Evolutionary conservation across 352 stramenopile species (phyloP), one percentile per base, ranked within the genome.

Genomic region (Phytophthora hibernalis): DNA sequence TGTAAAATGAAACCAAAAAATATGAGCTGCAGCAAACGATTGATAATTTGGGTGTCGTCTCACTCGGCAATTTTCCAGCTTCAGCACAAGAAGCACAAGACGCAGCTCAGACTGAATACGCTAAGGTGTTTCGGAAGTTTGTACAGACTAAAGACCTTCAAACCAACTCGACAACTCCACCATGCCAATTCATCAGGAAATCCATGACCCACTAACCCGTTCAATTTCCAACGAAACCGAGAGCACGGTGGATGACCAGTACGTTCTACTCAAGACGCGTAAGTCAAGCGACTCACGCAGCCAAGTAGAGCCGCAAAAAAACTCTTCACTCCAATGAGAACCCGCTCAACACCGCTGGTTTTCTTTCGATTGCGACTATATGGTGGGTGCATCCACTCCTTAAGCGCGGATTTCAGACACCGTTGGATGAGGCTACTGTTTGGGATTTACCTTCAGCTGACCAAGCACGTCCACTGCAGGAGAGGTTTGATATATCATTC

Each of bases 351-450:
- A 51, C 38, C 13, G 68, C 61, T 30, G 76, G 69, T 21, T 71
- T 65, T 58, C 48, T 88, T 24, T 81, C 77, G 22, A 48, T 75
- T 48, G 60, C 77, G 30, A 77, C 68, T 21, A 57, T 88, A 21
- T 81, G 65, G 62, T 88, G 79, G 79, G 37, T 88, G 16, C 62
- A 77, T 20, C 68, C 67, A 26, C 63, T 88, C 30, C 68, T 88
- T 5, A 30, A 30, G n/a, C 58, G 55, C 18, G 79, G 74, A 9
- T 73, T 70, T 28, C 43, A 59, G 7, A n/a, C 40, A 10, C 69
- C 77, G 21, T 51, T 88, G n/a, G 61, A 75, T 20, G 65, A 83
- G 13, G 18, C 18, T 2, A 55, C 35, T 21, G 69, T 85, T 13
- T 86, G 74, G 69, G 58, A 64, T 31, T 40, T 88, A 18, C 65